phyloP scores from a whole-genome alignment of 768 basidiomycete genomes.

The Boletus coccyginus region DNA sequence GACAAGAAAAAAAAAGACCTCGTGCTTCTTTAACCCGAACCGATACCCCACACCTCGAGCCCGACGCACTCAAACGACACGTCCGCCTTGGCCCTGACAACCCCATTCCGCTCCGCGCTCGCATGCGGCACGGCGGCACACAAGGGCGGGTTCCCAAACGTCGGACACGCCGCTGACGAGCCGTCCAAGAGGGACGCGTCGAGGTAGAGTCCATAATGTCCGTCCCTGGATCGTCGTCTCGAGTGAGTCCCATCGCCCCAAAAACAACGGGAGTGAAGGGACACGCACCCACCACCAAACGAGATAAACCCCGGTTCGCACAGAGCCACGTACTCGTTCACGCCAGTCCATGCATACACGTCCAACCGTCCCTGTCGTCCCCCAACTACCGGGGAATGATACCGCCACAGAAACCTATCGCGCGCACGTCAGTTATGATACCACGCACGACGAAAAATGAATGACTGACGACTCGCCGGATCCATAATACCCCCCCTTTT shows the following conservation, averaged over 20 bases:
- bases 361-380: conserved; percentile 39
- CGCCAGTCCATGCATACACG: conserved; percentile 82
- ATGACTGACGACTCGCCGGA: conserved; percentile 66
- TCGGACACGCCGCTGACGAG: conserved; percentile 79
- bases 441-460: not conserved
- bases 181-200: conserved; percentile 80
- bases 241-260: not conserved
- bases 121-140: conserved; percentile 40
- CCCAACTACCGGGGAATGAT: conserved; percentile 29
- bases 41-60: conserved; percentile 87
- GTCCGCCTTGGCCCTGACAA: conserved; percentile 34
- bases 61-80: conserved; percentile 88
- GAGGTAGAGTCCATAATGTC: conserved; percentile 85
- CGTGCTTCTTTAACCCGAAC: conserved; percentile 14
- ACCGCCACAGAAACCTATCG: conserved; percentile 77
- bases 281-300: conserved; percentile 86
- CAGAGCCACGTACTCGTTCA: conserved; percentile 86
- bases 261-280: not conserved
- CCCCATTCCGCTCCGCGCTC: conserved; percentile 18
- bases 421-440: not conserved
- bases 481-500: conserved; percentile 74
- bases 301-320: conserved; percentile 80
- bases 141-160: conserved; percentile 83
- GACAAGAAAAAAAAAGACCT: not conserved
- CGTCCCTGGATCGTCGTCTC: conserved; percentile 50